Base-by-base conservation (phyloP, 2,329 filamentous ascomycete species). In the Aspergillus alliaceus region DNA sequence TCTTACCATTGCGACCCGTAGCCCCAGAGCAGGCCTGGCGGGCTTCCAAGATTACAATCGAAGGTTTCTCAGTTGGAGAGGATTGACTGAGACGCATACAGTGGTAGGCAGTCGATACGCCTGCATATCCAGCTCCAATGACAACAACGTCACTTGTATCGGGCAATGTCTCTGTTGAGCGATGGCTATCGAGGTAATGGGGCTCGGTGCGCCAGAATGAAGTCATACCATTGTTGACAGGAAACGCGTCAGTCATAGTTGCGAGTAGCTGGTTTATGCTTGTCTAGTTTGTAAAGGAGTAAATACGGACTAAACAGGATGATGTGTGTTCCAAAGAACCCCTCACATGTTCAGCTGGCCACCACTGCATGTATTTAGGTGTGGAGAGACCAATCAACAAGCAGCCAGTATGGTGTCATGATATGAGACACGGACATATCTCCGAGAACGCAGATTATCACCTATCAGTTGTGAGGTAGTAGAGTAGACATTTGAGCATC, bases 111-210 rank as follows among this genome's bases (percentile, higher is more conserved):
- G 75, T 68, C 0, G 76, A 73, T 0, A 72, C 72, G 0, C 80
- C 79, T 0, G 79, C 71, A 54, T 75, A 79, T 0, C 79, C 80
- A 6, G 76, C 73, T 0, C 80, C 80, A 3, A 81, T 70, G 20
- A 82, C 72, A 7, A 75, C 70, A 53, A 82, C 72, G 42, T 81
- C 78, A n/a, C 65, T 68, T 27, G 72, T 51, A 3, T 62, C 47
- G 0, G 79, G 79, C 0, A 81, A 63, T 8, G 61, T 59, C 3
- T 71, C 64, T 0, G 71, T 76, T 27, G 69, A 75, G n/a, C 77
- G 71, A 59, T 77, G 67, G 53, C 73, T 68, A 56, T 80, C 77
- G 2, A 82, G 65, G 1, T 63, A 56, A 59, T 78, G 70, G 6
- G 72, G 72, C 24, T 76, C 59, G 4, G 69, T 69, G 18, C 75